phyloP scores from a whole-genome alignment of 371 early-diverging fungal species.

The Zychaea mexicana region DNA sequence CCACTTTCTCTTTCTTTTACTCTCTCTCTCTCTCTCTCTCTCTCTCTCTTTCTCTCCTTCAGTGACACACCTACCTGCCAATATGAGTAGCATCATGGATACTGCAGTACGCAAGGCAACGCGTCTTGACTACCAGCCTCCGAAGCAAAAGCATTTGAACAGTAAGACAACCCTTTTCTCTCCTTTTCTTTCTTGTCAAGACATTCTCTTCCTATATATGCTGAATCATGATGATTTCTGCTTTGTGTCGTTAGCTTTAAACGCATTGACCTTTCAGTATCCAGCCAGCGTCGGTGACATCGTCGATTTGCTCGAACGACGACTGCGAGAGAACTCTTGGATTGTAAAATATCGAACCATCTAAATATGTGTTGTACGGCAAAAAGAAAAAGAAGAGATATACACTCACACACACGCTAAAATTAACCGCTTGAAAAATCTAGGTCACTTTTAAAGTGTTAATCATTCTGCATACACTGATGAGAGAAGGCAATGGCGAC shows the following conservation, averaged over 20 bases:
- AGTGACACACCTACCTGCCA: neutral
- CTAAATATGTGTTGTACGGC: too few relatives aligned
- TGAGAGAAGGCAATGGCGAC: constrained; percentile 81
- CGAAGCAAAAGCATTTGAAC: constrained; percentile 82
- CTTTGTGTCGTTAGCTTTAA: constrained; percentile 28
- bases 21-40: neutral
- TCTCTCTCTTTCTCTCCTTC: neutral
- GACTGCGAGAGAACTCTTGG: constrained; percentile 77
- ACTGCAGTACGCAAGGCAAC: constrained; percentile 77
- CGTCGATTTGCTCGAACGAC: constrained; percentile 57
- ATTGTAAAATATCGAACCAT: constrained; percentile 51
- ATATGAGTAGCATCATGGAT: constrained; percentile 53
- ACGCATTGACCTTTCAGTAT: constrained; percentile 43
- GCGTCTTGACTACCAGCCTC: constrained; percentile 67
- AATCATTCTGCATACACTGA: constrained; percentile 79
- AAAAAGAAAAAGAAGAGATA: too few relatives aligned
- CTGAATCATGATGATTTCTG: neutral
- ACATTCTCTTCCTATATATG: neutral
- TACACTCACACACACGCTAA: neutral
- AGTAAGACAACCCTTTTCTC: constrained; percentile 48
- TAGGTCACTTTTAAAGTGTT: constrained; percentile 89
- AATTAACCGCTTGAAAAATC: neutral
- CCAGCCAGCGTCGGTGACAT: constrained; percentile 51
- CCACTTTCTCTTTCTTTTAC: constrained; percentile 8
- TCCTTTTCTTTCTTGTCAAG: too few relatives aligned